Evolutionary conservation across 1,139 yeast genomes (phyloP).

Genomic region (Pichia norvegensis): DNA sequence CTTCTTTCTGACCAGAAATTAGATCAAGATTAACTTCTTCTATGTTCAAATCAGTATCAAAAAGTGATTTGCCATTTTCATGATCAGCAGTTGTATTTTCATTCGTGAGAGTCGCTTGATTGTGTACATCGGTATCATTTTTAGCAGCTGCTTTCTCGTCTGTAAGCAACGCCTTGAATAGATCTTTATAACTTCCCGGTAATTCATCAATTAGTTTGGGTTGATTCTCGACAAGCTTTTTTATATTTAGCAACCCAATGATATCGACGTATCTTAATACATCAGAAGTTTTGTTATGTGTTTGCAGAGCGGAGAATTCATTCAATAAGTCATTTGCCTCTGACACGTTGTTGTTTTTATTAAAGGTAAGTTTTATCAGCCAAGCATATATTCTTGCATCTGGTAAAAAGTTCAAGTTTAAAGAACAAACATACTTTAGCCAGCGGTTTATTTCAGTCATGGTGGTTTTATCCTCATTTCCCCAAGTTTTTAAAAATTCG

Average conservation of each 20-base stretch:
- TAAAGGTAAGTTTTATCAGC: slow-evolving; percentile 23
- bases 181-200: slow-evolving; percentile 32
- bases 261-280: slow-evolving; percentile 62
- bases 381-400: slow-evolving; percentile 26
- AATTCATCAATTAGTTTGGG: slow-evolving; percentile 26
- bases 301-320: slow-evolving; percentile 14
- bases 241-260: slow-evolving; percentile 57
- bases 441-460: slow-evolving; percentile 21
- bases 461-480: slow-evolving; percentile 29
- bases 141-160: neutral
- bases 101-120: neutral
- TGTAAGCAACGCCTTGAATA: slow-evolving; percentile 23
- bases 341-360: slow-evolving; percentile 16
- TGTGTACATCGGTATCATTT: neutral
- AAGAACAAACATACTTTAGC: slow-evolving; percentile 18
- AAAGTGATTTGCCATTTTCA: neutral
- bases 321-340: slow-evolving; percentile 17
- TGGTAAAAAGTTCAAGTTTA: slow-evolving; percentile 16
- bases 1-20: slow-evolving; percentile 1
- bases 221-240: slow-evolving; percentile 31
- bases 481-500: slow-evolving; percentile 40
- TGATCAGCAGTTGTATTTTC: neutral
- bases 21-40: slow-evolving; percentile 9
- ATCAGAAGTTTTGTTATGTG: slow-evolving; percentile 25
- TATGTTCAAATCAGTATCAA: neutral